phyloP scores from a whole-genome alignment of 2,329 filamentous ascomycete genomes.

The Ceratocystis ficicola region DNA sequence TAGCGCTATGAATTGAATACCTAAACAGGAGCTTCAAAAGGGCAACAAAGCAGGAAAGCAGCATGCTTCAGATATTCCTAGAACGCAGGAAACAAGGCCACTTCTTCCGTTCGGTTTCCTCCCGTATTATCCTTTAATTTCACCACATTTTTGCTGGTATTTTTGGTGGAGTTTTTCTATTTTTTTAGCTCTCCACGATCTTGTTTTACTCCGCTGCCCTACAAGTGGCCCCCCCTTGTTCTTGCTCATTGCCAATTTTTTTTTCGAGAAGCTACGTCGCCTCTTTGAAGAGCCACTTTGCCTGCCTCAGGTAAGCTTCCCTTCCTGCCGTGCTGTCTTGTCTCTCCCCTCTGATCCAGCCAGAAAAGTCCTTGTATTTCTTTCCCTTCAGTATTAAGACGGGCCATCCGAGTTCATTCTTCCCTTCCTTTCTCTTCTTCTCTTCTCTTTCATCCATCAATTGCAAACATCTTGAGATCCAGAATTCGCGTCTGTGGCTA shows the following conservation, averaged over 20 bases:
- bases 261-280: constrained; percentile 22
- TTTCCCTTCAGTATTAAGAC: constrained; percentile 3
- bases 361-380: background rate
- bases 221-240: background rate
- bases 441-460: background rate
- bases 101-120: background rate
- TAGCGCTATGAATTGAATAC: too few relatives aligned
- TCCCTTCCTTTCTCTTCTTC: constrained; percentile 12
- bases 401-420: constrained; percentile 10
- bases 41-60: too few relatives aligned
- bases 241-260: background rate
- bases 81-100: background rate
- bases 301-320: constrained; percentile 9
- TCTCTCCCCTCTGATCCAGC: background rate
- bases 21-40: too few relatives aligned
- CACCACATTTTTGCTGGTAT: background rate
- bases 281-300: constrained; percentile 18
- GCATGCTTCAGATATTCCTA: background rate
- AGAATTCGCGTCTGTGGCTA: background rate
- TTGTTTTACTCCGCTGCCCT: background rate
- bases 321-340: constrained; percentile 4
- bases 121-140: background rate
- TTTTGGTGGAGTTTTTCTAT: too few relatives aligned
- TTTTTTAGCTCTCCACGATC: background rate
- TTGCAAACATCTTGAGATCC: constrained; percentile 2